A percentile compares a stretch with the other conserved stretches of the same genome.
Evolutionary conservation across 1,284 basidiomycete genomes (phyloP).

Genomic region (Papiliotrema laurentii): DNA sequence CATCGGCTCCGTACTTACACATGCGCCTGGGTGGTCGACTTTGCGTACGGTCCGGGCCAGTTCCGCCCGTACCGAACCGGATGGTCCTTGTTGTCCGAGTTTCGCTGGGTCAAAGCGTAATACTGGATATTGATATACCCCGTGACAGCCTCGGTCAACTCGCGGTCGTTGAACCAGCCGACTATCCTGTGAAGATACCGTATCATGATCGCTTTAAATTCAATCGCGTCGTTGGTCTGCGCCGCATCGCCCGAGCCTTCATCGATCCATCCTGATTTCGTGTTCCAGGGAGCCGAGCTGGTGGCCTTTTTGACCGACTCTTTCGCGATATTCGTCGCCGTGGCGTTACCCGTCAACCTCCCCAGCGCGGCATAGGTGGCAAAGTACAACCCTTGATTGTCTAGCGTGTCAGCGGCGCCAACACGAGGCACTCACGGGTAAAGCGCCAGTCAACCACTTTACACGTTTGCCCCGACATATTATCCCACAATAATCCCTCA

Average conservation of each 20-base stretch:
- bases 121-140: constrained; percentile 17
- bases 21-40: constrained; percentile 6
- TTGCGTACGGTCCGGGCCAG: constrained; percentile 13
- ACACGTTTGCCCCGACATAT: constrained; percentile 5
- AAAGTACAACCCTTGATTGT: constrained; percentile 16
- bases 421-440: constrained; percentile 11
- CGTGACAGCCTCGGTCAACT: constrained; percentile 8
- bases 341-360: constrained; percentile 9
- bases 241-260: constrained; percentile 9
- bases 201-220: constrained; percentile 17
- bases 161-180: constrained; percentile 6
- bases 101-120: constrained; percentile 8
- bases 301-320: constrained; percentile 2
- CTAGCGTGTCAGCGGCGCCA: not conserved
- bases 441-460: constrained; percentile 13
- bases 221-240: constrained; percentile 8
- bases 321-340: constrained; percentile 9
- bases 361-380: constrained; percentile 10
- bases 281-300: constrained; percentile 9
- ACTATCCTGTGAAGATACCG: constrained; percentile 5
- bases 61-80: constrained; percentile 13
- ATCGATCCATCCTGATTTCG: constrained; percentile 8
- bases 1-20: no score
- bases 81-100: constrained; percentile 3
- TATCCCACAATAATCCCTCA: constrained; percentile 9